Conservation (phyloP, 2,329 filamentous ascomycete genomes). For the Hypoxylon sp. region DNA sequence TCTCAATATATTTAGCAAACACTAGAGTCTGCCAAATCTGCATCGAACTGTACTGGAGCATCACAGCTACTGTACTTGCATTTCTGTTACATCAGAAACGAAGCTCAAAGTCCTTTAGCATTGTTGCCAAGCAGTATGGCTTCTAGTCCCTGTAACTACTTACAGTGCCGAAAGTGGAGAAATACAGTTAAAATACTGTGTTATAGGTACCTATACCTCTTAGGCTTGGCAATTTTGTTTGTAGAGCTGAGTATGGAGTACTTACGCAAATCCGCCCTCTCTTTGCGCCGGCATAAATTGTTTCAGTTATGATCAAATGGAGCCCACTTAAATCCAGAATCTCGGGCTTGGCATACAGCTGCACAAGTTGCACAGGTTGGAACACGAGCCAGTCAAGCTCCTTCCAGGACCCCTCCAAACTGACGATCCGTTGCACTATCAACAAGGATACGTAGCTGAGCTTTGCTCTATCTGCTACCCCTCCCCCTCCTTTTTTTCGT, state of each 20-base stretch:
- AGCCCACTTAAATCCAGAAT: conserved; percentile 36
- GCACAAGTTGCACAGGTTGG: conserved; percentile 29
- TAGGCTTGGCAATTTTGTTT: not conserved
- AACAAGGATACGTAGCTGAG: conserved; percentile 33
- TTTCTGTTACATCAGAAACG: not conserved
- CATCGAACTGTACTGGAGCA: not conserved
- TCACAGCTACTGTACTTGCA: not conserved
- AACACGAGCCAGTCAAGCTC: conserved; percentile 26
- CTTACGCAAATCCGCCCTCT: not conserved
- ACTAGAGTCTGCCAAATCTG: too few species aligned
- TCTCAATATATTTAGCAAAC: not conserved
- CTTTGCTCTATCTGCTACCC: conserved; percentile 32
- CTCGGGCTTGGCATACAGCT: conserved; percentile 36
- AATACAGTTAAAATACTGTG: not conserved
- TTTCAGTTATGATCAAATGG: conserved; percentile 41
- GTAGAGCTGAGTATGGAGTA: not conserved
- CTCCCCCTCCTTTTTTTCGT: conserved; percentile 42
- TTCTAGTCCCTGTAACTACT: conserved; percentile 2
- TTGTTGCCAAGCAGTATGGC: not conserved
- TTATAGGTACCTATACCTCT: not conserved
- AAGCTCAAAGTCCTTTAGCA: conserved; percentile 3
- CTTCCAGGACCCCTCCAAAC: conserved; percentile 30
- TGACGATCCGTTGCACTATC: conserved; percentile 33
- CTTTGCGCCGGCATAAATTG: conserved; percentile 33
- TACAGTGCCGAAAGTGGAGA: not conserved